Percentiles rank a stretch among this genome's conserved stretches.
These are phyloP conservation scores for Ramularia endophylla DNA, from an alignment of 2,329 filamentous ascomycete genomes.

Conservation along the genomic window DNA sequence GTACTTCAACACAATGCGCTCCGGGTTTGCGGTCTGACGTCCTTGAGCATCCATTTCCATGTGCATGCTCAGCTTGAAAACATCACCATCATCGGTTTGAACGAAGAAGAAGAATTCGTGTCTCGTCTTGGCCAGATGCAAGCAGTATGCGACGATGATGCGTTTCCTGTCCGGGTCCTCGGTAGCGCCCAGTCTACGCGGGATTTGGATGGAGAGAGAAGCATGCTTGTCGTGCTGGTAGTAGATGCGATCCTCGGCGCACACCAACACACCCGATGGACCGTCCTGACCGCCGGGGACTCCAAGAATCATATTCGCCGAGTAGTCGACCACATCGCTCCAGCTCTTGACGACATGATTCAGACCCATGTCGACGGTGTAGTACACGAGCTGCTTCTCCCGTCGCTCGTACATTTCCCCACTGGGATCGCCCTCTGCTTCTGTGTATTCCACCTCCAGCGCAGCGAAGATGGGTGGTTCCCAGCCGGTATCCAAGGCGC, in stretches of 20 bases:
- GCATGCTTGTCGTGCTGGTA: slow-evolving; percentile 97
- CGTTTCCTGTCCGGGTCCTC: slow-evolving; percentile 91
- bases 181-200: slow-evolving; percentile 75
- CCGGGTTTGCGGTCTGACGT: slow-evolving; percentile 73
- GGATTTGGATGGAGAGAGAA: slow-evolving; percentile 81
- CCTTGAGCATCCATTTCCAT: slow-evolving; percentile 78
- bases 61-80: slow-evolving; percentile 94
- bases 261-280: slow-evolving; percentile 91
- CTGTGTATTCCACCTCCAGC: slow-evolving; percentile 87
- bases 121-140: slow-evolving; percentile 85
- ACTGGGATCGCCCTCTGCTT: slow-evolving; percentile 83
- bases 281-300: slow-evolving; percentile 91
- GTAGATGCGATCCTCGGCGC: slow-evolving; percentile 87
- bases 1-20: slow-evolving; percentile 86
- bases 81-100: slow-evolving; percentile 94
- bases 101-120: slow-evolving; percentile 90
- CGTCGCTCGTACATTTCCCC: slow-evolving; percentile 74
- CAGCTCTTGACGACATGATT: slow-evolving; percentile 97
- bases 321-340: slow-evolving; percentile 88
- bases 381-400: slow-evolving; percentile 92
- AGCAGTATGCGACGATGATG: slow-evolving; percentile 81
- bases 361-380: slow-evolving; percentile 91
- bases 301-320: slow-evolving; percentile 85
- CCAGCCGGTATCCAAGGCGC: slow-evolving; percentile 89
- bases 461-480: slow-evolving; percentile 96